phyloP scores from a whole-genome alignment of 1,284 basidiomycete species.

The Dichomitus squalens region DNA sequence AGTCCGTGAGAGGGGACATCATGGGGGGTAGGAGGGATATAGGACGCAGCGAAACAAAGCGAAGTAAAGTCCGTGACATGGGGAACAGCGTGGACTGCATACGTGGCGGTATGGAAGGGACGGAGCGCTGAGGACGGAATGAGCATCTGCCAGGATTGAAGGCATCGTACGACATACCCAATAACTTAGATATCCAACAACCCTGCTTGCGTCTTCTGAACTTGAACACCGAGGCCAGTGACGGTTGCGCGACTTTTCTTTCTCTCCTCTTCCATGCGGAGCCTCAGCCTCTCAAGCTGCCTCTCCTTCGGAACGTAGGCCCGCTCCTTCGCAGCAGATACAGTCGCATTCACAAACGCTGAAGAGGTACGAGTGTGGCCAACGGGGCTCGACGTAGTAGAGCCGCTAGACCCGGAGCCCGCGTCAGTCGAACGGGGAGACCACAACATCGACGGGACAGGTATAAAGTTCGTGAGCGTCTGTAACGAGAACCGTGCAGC shows the following conservation, averaged over 20 bases:
- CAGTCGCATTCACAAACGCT: constrained; percentile 23
- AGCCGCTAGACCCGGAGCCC: constrained; percentile 13
- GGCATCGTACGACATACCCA: constrained; percentile 15
- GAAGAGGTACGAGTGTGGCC: constrained; percentile 14
- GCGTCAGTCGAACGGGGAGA: constrained; percentile 27
- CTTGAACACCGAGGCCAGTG: constrained; percentile 16
- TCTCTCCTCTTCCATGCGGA: constrained; percentile 50
- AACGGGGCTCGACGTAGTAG: constrained; percentile 28
- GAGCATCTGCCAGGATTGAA: background rate
- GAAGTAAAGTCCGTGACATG: constrained; percentile 19
- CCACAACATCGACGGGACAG: constrained; percentile 53
- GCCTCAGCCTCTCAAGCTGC: constrained; percentile 62
- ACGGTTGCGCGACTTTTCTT: constrained; percentile 14
- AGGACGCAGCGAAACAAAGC: constrained; percentile 20
- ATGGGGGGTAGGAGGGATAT: constrained; percentile 15
- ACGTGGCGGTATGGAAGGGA: constrained; percentile 8
- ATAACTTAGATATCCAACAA: constrained; percentile 27
- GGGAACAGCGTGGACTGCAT: constrained; percentile 15
- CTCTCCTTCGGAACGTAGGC: constrained; percentile 60
- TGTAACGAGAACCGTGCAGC: constrained; percentile 47
- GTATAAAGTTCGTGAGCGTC: constrained; percentile 60
- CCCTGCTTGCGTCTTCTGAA: constrained; percentile 14
- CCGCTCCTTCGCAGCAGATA: constrained; percentile 27
- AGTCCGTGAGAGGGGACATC: constrained; percentile 9
- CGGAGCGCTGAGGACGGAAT: constrained; percentile 7